These are phyloP conservation scores for Trametes coccinea DNA, from an alignment of 768 basidiomycete species.

Conservation along the genomic window DNA sequence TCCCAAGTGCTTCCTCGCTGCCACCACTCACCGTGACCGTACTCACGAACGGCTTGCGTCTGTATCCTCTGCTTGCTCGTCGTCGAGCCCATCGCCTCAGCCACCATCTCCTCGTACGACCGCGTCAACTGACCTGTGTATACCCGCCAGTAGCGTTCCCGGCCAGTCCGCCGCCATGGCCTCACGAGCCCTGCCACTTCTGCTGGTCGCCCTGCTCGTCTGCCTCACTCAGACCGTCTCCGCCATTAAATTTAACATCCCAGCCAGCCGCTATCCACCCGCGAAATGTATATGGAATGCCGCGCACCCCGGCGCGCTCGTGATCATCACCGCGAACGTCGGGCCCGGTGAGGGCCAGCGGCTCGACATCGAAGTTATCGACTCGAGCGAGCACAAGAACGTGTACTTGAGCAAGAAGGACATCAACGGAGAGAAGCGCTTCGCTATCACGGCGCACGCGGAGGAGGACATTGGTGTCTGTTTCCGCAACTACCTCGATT, in stretches of 20 bases:
- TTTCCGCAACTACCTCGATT: slow-evolving; percentile 78
- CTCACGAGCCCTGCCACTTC: slow-evolving; percentile 14
- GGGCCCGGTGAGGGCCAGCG: slow-evolving; percentile 74
- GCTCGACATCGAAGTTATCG: slow-evolving; percentile 92
- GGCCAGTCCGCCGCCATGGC: not conserved
- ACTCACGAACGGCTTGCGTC: not conserved
- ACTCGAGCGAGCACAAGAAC: slow-evolving; percentile 82
- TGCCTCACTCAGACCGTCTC: slow-evolving; percentile 32
- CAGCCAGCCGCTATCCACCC: slow-evolving; percentile 68
- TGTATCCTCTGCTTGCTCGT: not conserved
- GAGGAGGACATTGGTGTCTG: slow-evolving; percentile 97
- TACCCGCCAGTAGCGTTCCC: not conserved
- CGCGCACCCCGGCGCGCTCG: slow-evolving; percentile 81
- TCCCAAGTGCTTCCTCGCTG: not conserved
- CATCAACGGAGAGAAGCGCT: slow-evolving; percentile 86
- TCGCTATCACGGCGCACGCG: slow-evolving; percentile 91
- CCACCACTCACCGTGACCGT: not conserved
- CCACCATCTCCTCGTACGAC: not conserved
- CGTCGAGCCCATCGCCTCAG: slow-evolving; percentile 3
- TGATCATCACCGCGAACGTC: slow-evolving; percentile 95
- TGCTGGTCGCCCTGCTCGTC: slow-evolving; percentile 34
- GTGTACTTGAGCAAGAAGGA: slow-evolving; percentile 88
- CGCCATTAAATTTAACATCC: slow-evolving; percentile 87
- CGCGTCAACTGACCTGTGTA: not conserved
- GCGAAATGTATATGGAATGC: slow-evolving; percentile 95